Percentiles rank a stretch among this genome's conserved stretches.
These are phyloP conservation scores for Colletotrichum kahawae DNA, from an alignment of 2,329 filamentous ascomycete genomes.

Conservation along the genomic window DNA sequence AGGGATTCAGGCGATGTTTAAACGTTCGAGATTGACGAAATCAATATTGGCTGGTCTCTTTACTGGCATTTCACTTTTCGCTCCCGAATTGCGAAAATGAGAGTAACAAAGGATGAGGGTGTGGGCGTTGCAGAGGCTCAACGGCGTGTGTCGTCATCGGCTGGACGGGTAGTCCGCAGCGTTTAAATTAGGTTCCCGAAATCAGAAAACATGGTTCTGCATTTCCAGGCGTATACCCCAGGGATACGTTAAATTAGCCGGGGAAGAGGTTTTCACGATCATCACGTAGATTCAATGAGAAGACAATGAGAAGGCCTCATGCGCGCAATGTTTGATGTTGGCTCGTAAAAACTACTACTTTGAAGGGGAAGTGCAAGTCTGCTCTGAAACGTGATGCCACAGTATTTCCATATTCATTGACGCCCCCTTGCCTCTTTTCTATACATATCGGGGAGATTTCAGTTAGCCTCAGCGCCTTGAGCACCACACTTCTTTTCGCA, in stretches of 20 bases:
- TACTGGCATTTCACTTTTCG: not conserved
- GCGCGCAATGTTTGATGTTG: not conserved
- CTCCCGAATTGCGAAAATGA: not conserved
- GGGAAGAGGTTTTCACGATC: not conserved
- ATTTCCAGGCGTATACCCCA: not conserved
- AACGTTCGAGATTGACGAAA: not conserved
- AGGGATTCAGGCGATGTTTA: not conserved
- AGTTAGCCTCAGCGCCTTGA: constrained; percentile 15
- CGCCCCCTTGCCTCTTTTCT: not conserved
- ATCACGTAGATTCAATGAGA: not conserved
- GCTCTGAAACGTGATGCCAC: not conserved
- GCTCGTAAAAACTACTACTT: not conserved
- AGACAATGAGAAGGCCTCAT: not conserved
- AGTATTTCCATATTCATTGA: not conserved
- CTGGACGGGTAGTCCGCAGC: not conserved
- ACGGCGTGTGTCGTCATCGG: not conserved
- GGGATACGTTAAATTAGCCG: not conserved
- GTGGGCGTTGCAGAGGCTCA: fast-evolving
- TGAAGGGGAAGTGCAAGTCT: not conserved
- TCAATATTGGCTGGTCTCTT: not conserved
- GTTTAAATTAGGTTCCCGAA: not conserved
- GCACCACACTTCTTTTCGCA: constrained; percentile 22
- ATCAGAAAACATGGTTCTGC: not conserved
- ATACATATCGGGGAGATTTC: fast-evolving
- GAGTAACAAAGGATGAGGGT: not conserved